phyloP scores from a whole-genome alignment of 495 filamentous ascomycete genomes.

The Tuber umbilicatum region DNA sequence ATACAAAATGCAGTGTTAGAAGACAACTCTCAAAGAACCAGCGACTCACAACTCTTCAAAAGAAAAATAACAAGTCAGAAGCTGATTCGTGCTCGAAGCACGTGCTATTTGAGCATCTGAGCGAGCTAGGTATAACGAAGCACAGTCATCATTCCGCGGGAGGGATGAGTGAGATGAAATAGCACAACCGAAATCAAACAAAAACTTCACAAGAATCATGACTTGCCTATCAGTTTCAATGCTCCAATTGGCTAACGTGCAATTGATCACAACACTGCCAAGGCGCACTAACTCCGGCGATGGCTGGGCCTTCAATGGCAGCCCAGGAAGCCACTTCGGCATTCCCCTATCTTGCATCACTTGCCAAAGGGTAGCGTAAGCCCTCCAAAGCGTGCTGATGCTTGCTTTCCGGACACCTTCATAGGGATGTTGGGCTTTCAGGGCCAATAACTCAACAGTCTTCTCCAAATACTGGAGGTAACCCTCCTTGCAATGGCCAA shows the following conservation, averaged over 20 bases:
- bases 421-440: slow-evolving; percentile 76
- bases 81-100: slow-evolving; percentile 84
- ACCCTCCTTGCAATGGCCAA: slow-evolving; percentile 69
- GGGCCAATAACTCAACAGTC: slow-evolving; percentile 72
- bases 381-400: slow-evolving; percentile 82
- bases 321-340: slow-evolving; percentile 77
- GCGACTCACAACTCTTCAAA: neutral
- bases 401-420: slow-evolving; percentile 90
- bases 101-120: slow-evolving; percentile 76
- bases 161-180: slow-evolving; percentile 21
- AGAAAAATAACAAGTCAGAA: slow-evolving; percentile 46
- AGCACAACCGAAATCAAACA: slow-evolving; percentile 25
- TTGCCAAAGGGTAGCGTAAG: slow-evolving; percentile 84
- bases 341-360: slow-evolving; percentile 72
- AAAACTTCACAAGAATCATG: slow-evolving; percentile 10
- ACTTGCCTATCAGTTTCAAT: slow-evolving; percentile 89
- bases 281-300: slow-evolving; percentile 73
- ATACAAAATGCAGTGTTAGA: slow-evolving; percentile 31
- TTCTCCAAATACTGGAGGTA: slow-evolving; percentile 85
- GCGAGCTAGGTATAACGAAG: slow-evolving; percentile 99
- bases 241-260: slow-evolving; percentile 75
- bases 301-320: slow-evolving; percentile 74
- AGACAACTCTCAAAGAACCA: neutral
- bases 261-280: slow-evolving; percentile 75
- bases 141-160: slow-evolving; percentile 68